A percentile compares a stretch with the other conserved stretches of the same genome.
Conservation (phyloP, 2,329 filamentous ascomycete species). For the Didymella segeticola region DNA sequence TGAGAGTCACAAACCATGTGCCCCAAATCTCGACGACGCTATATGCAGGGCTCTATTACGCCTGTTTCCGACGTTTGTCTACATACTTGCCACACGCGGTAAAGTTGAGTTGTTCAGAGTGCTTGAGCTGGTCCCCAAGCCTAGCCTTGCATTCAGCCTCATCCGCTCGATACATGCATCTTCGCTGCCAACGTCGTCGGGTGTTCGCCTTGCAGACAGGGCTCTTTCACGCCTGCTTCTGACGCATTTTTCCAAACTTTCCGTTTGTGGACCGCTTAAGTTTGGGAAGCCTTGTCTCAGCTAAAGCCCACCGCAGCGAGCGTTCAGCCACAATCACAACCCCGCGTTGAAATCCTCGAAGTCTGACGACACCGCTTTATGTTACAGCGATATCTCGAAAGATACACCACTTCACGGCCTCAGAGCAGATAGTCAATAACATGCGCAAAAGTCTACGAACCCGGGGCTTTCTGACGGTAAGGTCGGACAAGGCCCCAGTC, state of each 20-base stretch:
- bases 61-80: not conserved
- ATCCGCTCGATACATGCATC: not conserved
- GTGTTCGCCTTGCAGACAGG: not conserved
- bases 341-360: no score
- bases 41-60: not conserved
- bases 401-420: no score
- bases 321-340: not conserved
- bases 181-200: not conserved
- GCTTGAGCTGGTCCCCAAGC: not conserved
- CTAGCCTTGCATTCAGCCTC: not conserved
- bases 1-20: no score
- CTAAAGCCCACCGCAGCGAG: not conserved
- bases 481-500: no score
- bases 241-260: not conserved
- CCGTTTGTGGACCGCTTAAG: not conserved
- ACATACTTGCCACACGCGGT: not conserved
- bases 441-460: no score
- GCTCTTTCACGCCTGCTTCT: not conserved
- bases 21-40: not conserved
- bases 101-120: not conserved
- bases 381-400: no score
- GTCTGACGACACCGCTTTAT: no score
- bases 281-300: not conserved
- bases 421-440: no score
- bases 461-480: no score